Evolutionary conservation across 2,329 filamentous ascomycete genomes (phyloP), one percentile per base, ranked within the genome.

Genomic region (Xylariaceae sp.): DNA sequence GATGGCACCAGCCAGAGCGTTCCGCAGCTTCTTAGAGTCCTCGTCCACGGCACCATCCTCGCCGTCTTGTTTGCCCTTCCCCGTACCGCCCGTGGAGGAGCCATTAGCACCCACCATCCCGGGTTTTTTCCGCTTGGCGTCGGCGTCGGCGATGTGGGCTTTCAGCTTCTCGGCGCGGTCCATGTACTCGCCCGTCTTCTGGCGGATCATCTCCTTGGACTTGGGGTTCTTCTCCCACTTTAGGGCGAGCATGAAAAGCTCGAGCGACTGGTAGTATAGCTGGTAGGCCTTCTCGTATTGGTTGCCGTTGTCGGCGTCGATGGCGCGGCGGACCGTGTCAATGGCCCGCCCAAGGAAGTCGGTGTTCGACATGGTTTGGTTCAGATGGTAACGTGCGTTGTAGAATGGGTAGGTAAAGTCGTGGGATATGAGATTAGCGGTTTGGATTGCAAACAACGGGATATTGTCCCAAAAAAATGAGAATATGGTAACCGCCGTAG

Each of bases 181-280:
- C 89, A 99, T 96, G 82, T 99, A 99, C 74, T 97, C 94, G 68
- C 83, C 90, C 17, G 93, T 92, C 81, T 98, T 98, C 68, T 90
- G 87, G 67, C 95, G 89, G 75, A 99, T 97, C 85, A 96, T 96
- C 73, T 96, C 92, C 81, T 98, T 98, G 63, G 92, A 93, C 69
- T 93, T 94, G 63, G 90, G 87, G 79, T 97, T 98, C 85, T 98
- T 99, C 80, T 99, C 95, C 94, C 94, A 99, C 82, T 99, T 99
- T 59, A 99, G 84, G 29, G 95, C 95, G 60, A 98, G 90, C 90
- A 99, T 96, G 82, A 98, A 99, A 56, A 98, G 87, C 78, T 99
- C 94, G 67, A 99, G 90, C 48, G 94, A 89, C 67, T 92, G 88
- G 81, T 96, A 97, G 85, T 99, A 99, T 62, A 90, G 84, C 73